Evolutionary conservation across 2,329 filamentous ascomycete species (phyloP).

Genomic region (Blumeriella jaapii): DNA sequence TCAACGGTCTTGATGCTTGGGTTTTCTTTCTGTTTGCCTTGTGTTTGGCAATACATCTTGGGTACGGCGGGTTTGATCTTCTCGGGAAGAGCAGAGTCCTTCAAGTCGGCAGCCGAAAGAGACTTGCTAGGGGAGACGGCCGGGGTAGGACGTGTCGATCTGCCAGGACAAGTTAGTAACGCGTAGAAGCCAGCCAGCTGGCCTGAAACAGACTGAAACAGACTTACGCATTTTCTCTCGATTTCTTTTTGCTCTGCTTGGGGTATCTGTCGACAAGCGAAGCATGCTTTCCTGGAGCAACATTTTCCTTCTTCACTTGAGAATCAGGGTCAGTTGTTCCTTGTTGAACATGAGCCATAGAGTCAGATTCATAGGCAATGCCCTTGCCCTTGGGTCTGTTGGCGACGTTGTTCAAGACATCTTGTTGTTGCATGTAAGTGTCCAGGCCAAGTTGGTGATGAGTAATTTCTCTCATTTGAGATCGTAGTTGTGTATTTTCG

Average conservation of each 20-base stretch:
- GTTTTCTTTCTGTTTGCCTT: not conserved
- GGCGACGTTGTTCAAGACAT: slow-evolving; percentile 1
- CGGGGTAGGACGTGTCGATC: slow-evolving; percentile 3
- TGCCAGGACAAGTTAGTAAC: not conserved
- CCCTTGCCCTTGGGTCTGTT: not conserved
- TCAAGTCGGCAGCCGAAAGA: not conserved
- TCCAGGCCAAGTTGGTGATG: no score
- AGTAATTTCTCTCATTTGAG: no score
- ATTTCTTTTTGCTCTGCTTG: slow-evolving; percentile 4
- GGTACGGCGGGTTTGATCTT: no score
- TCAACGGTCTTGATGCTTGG: not conserved
- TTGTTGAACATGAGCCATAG: not conserved
- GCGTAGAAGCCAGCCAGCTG: not conserved
- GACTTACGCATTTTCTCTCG: slow-evolving; percentile 9
- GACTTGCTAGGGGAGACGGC: slow-evolving; percentile 1
- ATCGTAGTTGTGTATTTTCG: no score
- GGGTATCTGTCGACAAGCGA: not conserved
- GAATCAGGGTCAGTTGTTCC: not conserved
- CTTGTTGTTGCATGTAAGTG: no score
- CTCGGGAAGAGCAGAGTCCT: not conserved
- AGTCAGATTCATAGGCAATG: not conserved
- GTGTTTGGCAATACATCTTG: not conserved
- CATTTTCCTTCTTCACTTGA: not conserved
- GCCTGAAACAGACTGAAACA: not conserved
- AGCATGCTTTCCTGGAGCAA: slow-evolving; percentile 1